Base-by-base conservation (phyloP, 208 protist species). In the Acanthamoeba sp. region DNA sequence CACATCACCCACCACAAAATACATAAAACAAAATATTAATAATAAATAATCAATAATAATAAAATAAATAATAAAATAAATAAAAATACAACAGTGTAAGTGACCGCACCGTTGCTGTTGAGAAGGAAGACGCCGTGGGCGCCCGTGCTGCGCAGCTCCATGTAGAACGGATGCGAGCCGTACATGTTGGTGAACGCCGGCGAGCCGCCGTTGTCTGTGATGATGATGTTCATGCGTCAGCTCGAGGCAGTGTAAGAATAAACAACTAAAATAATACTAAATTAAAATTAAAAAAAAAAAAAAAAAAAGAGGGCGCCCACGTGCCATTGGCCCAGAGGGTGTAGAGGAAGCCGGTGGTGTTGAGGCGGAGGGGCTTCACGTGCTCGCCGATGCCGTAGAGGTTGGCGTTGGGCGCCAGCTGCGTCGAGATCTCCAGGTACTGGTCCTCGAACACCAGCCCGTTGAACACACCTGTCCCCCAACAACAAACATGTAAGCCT, bases 21-120 rank as follows among this genome's bases (percentile, higher is more conserved):
- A n/a, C n/a, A n/a, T n/a, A n/a, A n/a, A n/a, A n/a, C n/a, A n/a
- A n/a, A n/a, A n/a, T n/a, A n/a, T n/a, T n/a, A n/a, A n/a, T n/a
- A n/a, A n/a, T n/a, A n/a, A n/a, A n/a, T n/a, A n/a, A n/a, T n/a
- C n/a, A n/a, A n/a, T n/a, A n/a, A n/a, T n/a, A n/a, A n/a, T n/a
- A n/a, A n/a, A n/a, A n/a, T n/a, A n/a, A n/a, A n/a, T n/a, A n/a
- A n/a, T n/a, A n/a, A n/a, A n/a, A n/a, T n/a, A n/a, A n/a, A n/a
- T n/a, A n/a, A n/a, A n/a, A n/a, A n/a, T n/a, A n/a, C n/a, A n/a
- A n/a, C n/a, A n/a, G 45, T 78, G 76, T 4, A 92, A 48, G 29
- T 2, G 12, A 87, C 27, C 94, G 97, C 96, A 29, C 96, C 98
- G 95, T 98, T 98, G 22, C 94, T 95, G 48, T 98, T 98, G 9